These are phyloP conservation scores for Linnemannia hyalina DNA, from an alignment of 192 early-diverging fungal species.

Conservation along the genomic window DNA sequence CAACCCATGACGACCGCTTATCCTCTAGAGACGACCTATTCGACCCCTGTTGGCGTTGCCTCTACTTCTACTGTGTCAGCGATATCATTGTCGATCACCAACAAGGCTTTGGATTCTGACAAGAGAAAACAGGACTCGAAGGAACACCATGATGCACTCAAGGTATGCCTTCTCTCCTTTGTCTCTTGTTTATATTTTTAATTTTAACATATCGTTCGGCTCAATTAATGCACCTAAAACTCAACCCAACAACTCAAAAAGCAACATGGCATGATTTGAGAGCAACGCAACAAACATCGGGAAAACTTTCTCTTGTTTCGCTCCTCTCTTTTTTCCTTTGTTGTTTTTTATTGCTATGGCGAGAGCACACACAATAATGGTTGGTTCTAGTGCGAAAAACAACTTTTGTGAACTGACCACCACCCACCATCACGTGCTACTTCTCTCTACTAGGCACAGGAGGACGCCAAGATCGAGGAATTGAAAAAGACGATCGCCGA, in stretches of 20 bases:
- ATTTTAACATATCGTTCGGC: not conserved
- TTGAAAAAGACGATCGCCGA: constrained; percentile 39
- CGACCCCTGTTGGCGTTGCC: not conserved
- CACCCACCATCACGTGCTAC: not conserved
- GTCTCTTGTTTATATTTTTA: constrained; percentile 1
- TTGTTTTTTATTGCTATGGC: constrained; percentile 8
- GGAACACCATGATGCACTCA: not conserved
- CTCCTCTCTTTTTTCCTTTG: constrained; percentile 15
- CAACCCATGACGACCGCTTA: not conserved
- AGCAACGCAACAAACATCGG: not conserved
- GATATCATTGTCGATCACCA: not conserved
- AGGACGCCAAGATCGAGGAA: constrained; percentile 37
- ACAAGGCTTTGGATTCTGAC: not conserved
- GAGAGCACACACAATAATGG: not conserved
- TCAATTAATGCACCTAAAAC: constrained; percentile 1
- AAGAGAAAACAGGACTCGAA: not conserved
- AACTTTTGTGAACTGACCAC: not conserved
- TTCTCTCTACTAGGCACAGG: constrained; percentile 14
- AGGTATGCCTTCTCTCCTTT: not conserved
- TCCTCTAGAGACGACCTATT: not conserved
- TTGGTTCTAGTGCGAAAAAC: not conserved
- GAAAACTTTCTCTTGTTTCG: not conserved
- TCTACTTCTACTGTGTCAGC: not conserved
- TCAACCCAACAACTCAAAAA: not conserved
- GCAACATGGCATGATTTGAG: not conserved